Evolutionary conservation across 345 rosid genomes (phyloP).

Genomic region (Sapria himalayana): DNA sequence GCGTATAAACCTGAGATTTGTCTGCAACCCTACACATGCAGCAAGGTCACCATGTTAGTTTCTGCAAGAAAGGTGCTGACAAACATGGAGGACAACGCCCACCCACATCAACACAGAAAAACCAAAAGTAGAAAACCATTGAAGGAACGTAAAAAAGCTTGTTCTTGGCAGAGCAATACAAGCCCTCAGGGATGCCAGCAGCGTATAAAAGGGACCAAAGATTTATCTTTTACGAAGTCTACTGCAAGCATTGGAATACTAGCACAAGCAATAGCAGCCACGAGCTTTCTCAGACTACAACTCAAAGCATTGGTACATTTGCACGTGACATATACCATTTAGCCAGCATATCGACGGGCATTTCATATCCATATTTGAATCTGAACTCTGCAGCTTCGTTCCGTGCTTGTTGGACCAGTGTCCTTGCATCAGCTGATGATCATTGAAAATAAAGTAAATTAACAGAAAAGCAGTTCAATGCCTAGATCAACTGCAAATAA

Average conservation of each 20-base stretch:
- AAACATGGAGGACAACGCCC: neutral
- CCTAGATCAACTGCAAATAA: no score
- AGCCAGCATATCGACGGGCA: slow-evolving; percentile 90
- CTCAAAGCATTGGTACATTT: no score
- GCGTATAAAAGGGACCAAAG: no score
- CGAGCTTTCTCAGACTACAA: no score
- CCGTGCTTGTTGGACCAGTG: slow-evolving; percentile 91
- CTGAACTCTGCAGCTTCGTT: slow-evolving; percentile 99
- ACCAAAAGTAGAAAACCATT: neutral
- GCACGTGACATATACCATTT: slow-evolving; percentile 55
- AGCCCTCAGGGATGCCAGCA: no score
- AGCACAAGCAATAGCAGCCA: no score
- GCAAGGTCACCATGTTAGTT: slow-evolving; percentile 2
- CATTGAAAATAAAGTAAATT: slow-evolving; percentile 1
- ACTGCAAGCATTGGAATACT: no score
- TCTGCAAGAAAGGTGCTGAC: no score
- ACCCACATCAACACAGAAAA: neutral
- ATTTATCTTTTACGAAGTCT: no score
- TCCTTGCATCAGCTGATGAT: slow-evolving; percentile 87
- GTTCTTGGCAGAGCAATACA: no score
- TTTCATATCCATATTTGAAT: slow-evolving; percentile 83
- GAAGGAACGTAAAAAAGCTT: neutral
- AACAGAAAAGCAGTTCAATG: no score
- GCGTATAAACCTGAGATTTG: slow-evolving; percentile 93
- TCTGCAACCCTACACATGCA: slow-evolving; percentile 65